Evolutionary conservation across 23 red algal species (phyloP), one percentile per base, ranked within the genome.

Genomic region (Chondrus crispus): DNA sequence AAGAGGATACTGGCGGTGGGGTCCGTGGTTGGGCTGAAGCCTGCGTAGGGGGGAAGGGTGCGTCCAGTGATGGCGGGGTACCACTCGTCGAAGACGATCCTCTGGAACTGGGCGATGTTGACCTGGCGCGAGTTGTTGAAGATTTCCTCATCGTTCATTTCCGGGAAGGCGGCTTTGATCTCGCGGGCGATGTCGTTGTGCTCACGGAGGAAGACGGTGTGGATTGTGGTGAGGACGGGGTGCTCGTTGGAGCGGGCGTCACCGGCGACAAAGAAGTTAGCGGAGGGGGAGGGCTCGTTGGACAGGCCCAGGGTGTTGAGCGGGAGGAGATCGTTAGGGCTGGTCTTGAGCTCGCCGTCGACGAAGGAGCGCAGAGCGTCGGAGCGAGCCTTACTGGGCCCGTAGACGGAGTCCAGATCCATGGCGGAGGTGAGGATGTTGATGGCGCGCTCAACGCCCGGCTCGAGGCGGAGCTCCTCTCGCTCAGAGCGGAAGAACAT

Each of bases 191-290:
- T 40, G 30, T 28, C 44, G 86, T 90, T 90, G 43, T 90, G 86
- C 43, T 90, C 86, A 28, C 86, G 39, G 12, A 90, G 22, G 33
- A 33, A 90, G 41, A 90, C 22, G 22, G 68, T 90, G 70, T 90
- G 86, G 22, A 90, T 60, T 22, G 70, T 50, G 10, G 86, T 54
- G 2, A 90, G 36, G 26, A 75, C 66, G 26, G 68, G 63, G 18
- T 73, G 63, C 52, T 90, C 86, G 52, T 90, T 90, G 14, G 70
- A 68, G 37, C 86, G 86, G 26, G 18, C 12, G 51, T 90, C 86
- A 10, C 86, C 86, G 24, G 86, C 86, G 24, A 79, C 43, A 49
- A 90, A 90, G 40, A 90, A 80, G 19, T 44, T 37, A 29, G 86
- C 8, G 2, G 26, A 42, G 13, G 19, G 39, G 10, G 70, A 57